phyloP scores from a whole-genome alignment of 306 rosid genomes.

The Citrullus amarus region DNA sequence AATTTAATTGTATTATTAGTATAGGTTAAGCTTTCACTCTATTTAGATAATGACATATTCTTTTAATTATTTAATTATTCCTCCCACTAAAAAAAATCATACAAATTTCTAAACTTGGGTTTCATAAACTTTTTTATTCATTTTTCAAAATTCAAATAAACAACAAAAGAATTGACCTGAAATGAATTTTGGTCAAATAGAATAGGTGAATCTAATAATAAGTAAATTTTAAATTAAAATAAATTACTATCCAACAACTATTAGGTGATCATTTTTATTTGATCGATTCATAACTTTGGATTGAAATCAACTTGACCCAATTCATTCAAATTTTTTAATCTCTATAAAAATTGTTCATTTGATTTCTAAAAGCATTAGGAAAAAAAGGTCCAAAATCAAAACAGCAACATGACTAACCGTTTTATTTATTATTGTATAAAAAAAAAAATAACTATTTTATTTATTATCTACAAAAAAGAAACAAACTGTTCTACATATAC shows the following conservation, averaged over 20 bases:
- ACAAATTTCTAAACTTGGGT: neutral
- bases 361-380: neutral
- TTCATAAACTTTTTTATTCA: neutral
- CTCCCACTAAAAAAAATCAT: neutral
- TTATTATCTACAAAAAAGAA: too few species aligned
- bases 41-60: neutral
- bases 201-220: neutral
- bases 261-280: too few species aligned
- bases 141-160: neutral
- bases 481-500: neutral
- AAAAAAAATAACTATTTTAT: too few species aligned
- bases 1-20: neutral
- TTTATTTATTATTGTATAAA: too few species aligned
- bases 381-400: neutral
- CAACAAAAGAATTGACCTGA: too few species aligned
- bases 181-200: neutral
- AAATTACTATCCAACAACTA: too few species aligned
- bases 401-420: neutral
- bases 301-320: neutral
- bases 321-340: neutral
- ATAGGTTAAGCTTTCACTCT: conserved; percentile 4
- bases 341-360: neutral
- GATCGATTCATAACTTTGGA: neutral
- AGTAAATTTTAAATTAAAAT: neutral
- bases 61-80: neutral